phyloP scores from a whole-genome alignment of 2,329 filamentous ascomycete genomes.

The Botryotinia calthae region DNA sequence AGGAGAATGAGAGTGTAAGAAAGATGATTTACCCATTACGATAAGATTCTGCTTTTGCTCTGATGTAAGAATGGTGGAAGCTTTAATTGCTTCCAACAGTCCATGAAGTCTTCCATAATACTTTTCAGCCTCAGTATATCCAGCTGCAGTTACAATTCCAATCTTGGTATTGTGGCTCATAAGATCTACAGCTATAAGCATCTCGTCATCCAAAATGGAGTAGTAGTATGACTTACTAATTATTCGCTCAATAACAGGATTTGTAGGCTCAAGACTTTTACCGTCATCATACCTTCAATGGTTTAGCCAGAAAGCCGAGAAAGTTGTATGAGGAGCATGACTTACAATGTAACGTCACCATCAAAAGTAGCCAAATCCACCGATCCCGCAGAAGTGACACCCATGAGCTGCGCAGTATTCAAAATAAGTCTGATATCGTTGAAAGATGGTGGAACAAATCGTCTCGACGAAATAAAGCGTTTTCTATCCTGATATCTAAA shows the following conservation, averaged over 20 bases:
- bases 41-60: conserved; percentile 75
- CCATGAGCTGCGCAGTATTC: conserved; percentile 93
- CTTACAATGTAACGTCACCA: conserved; percentile 86
- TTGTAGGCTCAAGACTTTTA: conserved; percentile 69
- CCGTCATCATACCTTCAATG: conserved; percentile 67
- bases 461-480: conserved; percentile 82
- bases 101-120: conserved; percentile 89
- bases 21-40: conserved; percentile 61
- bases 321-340: not conserved
- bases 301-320: conserved; percentile 41
- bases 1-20: not conserved
- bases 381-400: conserved; percentile 69
- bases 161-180: conserved; percentile 77
- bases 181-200: conserved; percentile 55
- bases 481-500: conserved; percentile 87
- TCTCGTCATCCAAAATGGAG: conserved; percentile 17
- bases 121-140: conserved; percentile 81
- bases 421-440: conserved; percentile 92
- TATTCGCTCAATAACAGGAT: conserved; percentile 70
- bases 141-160: conserved; percentile 94
- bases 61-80: conserved; percentile 56
- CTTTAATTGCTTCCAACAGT: conserved; percentile 73
- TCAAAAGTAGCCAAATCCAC: conserved; percentile 92
- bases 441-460: conserved; percentile 94
- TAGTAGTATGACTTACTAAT: conserved; percentile 42